Evolutionary conservation across 805 yeast genomes (phyloP), one percentile per base, ranked within the genome.

Genomic region (Clavispora asparagi): DNA sequence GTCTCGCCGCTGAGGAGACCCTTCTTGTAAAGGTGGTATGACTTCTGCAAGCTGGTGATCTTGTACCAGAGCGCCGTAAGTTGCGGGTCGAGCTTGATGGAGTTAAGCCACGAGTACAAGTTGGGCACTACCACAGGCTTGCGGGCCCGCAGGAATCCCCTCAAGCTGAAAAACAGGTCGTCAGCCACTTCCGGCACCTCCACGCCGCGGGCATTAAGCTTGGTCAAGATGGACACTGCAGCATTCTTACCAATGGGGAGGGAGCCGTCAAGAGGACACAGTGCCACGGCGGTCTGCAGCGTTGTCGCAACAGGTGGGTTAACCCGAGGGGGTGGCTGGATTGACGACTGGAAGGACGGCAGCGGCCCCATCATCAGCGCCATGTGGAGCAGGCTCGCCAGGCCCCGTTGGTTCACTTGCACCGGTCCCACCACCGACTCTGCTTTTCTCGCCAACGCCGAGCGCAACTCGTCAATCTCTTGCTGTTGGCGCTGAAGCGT

Each of bases 51-150:
- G 42, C 61, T 65, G 29, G 70, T 67, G 48, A 71, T 70, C 40
- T 64, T 67, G 45, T 54, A 61, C 77, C 77, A 71, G 39, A 71
- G 58, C 3, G 63, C 55, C 14, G 74, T 66, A 33, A 71, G 59
- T 38, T 68, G 70, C 0, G 73, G 73, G 50, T 71, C 77, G 14
- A 70, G 43, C 42, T 61, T 62, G 44, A 71, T 57, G 17, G 68
- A 47, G 56, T 67, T 70, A 42, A 67, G 59, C 77, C 76, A 71
- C 23, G 68, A 60, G 57, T 63, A 68, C 3, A 63, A 55, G 42
- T 60, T 59, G n/a, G 58, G 52, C 14, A 43, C 30, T 7, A 29
- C 16, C 36, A 11, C 13, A 36, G 46, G 7, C 25, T 32, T 23
- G 17, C 30, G 25, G 46, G 46, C 44, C 39, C 44, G 47, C 44